Percentiles rank a stretch among this genome's conserved stretches.
These are phyloP conservation scores for Candida chauliodis DNA, from an alignment of 805 yeast genomes.

Conservation along the genomic window DNA sequence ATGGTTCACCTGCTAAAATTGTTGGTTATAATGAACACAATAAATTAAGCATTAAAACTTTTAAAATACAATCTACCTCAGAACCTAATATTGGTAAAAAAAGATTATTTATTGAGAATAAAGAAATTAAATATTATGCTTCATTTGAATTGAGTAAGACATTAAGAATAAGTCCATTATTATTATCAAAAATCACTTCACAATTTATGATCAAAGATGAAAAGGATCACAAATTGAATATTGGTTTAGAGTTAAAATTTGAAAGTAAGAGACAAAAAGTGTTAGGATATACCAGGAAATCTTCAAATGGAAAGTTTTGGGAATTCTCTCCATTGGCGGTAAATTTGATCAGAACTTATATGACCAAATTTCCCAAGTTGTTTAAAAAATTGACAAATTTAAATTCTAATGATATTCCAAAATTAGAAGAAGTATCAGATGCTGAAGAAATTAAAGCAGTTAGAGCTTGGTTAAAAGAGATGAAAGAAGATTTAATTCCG, in stretches of 20 bases:
- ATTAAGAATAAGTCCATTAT: constrained; percentile 55
- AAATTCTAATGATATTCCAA: constrained; percentile 32
- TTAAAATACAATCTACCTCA: constrained; percentile 31
- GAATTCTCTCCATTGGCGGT: constrained; percentile 76
- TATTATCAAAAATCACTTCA: constrained; percentile 77
- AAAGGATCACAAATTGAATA: constrained; percentile 48
- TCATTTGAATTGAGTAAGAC: constrained; percentile 60
- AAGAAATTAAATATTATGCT: constrained; percentile 57
- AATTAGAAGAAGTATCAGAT: constrained; percentile 32
- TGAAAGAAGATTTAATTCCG: constrained; percentile 45
- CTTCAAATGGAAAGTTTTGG: constrained; percentile 56
- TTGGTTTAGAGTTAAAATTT: constrained; percentile 83
- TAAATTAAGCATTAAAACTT: constrained; percentile 49
- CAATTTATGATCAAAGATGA: constrained; percentile 54
- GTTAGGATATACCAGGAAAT: constrained; percentile 75
- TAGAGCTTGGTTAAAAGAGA: constrained; percentile 48
- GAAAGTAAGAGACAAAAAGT: constrained; percentile 79
- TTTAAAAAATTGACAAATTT: constrained; percentile 39
- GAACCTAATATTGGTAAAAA: constrained; percentile 68
- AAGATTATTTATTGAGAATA: constrained; percentile 55
- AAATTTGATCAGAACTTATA: constrained; percentile 59
- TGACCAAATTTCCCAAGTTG: constrained; percentile 56
- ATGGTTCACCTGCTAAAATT: constrained; percentile 74
- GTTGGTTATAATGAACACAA: constrained; percentile 50
- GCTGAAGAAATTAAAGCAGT: constrained; percentile 43